Conservation (phyloP, 345 rosid genomes). For the Psidium guajava region DNA sequence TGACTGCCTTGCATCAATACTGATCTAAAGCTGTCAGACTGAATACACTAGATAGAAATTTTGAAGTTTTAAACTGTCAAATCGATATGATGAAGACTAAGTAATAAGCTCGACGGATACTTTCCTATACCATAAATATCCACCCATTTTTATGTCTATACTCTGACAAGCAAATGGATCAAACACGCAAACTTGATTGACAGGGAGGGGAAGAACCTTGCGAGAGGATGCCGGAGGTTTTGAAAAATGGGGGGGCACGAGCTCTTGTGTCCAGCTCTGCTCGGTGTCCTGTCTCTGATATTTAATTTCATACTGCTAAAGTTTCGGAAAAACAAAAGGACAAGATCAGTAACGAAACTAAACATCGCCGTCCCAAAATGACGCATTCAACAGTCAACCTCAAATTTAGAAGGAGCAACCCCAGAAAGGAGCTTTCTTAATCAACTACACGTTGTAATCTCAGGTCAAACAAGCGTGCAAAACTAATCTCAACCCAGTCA, state of each 20-base stretch:
- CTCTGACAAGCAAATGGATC: not conserved
- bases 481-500: not conserved
- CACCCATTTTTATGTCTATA: not conserved
- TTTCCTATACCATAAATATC: not conserved
- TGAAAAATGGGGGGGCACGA: conserved; percentile 34
- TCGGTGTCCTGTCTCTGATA: conserved; percentile 26
- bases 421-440: not conserved
- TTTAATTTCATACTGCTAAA: not conserved
- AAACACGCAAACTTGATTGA: not conserved
- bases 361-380: not conserved
- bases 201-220: conserved; percentile 29
- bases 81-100: not conserved
- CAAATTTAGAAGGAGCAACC: not conserved
- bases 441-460: not conserved
- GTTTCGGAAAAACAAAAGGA: not conserved
- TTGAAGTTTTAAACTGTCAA: not conserved
- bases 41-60: not conserved
- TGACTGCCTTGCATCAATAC: conserved; percentile 20
- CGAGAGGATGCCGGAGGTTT: conserved; percentile 32
- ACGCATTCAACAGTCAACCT: not conserved
- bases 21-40: not conserved
- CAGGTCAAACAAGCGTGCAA: not conserved
- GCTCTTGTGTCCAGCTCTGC: conserved; percentile 39
- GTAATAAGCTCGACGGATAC: not conserved
- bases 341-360: not conserved